Percentiles rank a stretch among this genome's conserved stretches.
phyloP scores from a whole-genome alignment of 768 basidiomycete genomes.

The Baorangia bicolor region DNA sequence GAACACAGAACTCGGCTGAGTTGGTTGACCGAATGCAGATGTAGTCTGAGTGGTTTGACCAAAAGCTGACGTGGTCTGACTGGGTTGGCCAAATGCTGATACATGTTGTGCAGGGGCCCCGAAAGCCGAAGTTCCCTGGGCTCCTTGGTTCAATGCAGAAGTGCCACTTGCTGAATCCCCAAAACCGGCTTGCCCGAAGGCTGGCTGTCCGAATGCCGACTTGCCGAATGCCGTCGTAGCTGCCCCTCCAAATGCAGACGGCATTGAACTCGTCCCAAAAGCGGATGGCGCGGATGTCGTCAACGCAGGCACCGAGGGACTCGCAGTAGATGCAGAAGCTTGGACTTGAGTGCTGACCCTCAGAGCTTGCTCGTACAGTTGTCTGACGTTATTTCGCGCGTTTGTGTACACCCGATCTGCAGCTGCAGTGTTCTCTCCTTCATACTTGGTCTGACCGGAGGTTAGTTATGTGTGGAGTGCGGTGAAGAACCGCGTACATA shows the following conservation, averaged over 20 bases:
- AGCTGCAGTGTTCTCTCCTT: constrained; percentile 50
- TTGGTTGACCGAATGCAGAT: constrained; percentile 34
- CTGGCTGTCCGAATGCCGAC: constrained; percentile 37
- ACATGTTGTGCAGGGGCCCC: constrained; percentile 33
- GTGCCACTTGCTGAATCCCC: constrained; percentile 10
- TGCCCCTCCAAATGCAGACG: constrained; percentile 35
- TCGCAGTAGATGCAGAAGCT: constrained; percentile 6
- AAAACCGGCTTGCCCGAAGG: constrained; percentile 40
- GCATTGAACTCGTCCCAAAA: constrained; percentile 36
- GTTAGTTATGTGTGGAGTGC: background rate
- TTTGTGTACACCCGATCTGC: constrained; percentile 52
- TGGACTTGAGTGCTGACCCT: constrained; percentile 38
- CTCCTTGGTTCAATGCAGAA: constrained; percentile 30
- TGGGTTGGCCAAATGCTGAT: constrained; percentile 39
- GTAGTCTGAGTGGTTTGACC: constrained; percentile 30
- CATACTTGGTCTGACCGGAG: constrained; percentile 50
- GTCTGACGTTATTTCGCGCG: constrained; percentile 46
- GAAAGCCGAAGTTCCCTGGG: constrained; percentile 33
- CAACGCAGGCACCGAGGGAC: constrained; percentile 18
- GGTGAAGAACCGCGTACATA: constrained; percentile 54
- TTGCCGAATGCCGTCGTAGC: constrained; percentile 23
- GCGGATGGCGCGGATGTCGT: constrained; percentile 34
- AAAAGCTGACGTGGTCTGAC: constrained; percentile 38
- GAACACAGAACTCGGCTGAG: constrained; percentile 37
- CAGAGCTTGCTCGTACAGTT: constrained; percentile 52